Evolutionary conservation across 495 filamentous ascomycete genomes (phyloP), one percentile per base, ranked within the genome.

Genomic region (Penicillium atrosanguineum): DNA sequence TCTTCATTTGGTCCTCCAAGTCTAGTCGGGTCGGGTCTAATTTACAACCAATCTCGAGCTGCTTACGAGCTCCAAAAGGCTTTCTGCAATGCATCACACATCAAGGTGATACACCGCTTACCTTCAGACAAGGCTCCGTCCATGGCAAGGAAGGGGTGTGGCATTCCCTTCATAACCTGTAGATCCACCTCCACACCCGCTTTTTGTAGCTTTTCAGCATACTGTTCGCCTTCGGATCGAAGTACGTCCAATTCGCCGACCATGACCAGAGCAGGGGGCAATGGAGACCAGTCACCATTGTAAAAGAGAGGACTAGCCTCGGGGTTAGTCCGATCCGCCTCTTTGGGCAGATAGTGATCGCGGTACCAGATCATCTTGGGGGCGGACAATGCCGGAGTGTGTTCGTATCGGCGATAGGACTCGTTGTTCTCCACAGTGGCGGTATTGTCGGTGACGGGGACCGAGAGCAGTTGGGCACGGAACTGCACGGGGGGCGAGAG

Each of bases 71-170:
- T 46, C 66, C 62, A 72, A 48, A 74, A 83, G 34, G 56, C 79
- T 64, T 69, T 68, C 44, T 71, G 71, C 57, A 82, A 55, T 6
- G 73, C 63, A 49, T 82, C 78, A 57, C 79, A 80, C 71, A 83
- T 79, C 55, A 75, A 60, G 0, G 73, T 78, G 57, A 84, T 81
- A 6, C 77, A 78, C 48, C 77, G 62, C 52, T 68, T 79, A 0
- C 80, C 81, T 48, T 78, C 79, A 29, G 76, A 68, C 43, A 83
- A 60, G 6, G 69, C 80, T 9, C 67, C 76, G 67, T 84, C 81
- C 81, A 83, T 83, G 8, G 79, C 80, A 52, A 84, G 65, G 60
- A 83, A 83, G n/a, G 81, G 81, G 69, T 84, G 81, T 12, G 80
- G 81, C 78, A 81, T 81, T 0, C 79, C 79, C 62, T 79, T 74